Base-by-base conservation (phyloP, 139 green algal species). In the Eudorina sp. region DNA sequence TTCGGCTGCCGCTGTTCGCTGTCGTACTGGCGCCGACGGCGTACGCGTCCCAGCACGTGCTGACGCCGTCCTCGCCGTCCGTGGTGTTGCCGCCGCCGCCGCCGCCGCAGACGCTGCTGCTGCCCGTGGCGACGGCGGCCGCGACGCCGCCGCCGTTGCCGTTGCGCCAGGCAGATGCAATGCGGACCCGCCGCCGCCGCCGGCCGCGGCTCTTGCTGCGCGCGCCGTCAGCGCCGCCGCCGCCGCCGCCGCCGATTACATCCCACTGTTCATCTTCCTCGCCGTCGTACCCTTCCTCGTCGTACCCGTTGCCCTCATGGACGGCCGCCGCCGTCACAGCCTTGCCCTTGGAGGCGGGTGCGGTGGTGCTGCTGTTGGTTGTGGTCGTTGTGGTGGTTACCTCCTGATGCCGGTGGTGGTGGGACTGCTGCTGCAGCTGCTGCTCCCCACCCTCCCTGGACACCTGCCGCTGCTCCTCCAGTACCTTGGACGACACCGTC, bases 231-330 rank as follows among this genome's bases (percentile, higher is more conserved):
- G 5, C 55, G 21, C 55, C 23, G 31, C 4, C 68, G 36, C 36
- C 36, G 19, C 45, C 45, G 25, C 78, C 36, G 55, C 53, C 78
- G 43, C 79, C 79, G 13, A 38, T 41, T n/a, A 58, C 79, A 40
- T 86, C 40, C 79, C 79, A 86, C 3, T 62, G 58, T 9, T 86
- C 79, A 4, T 70, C 77, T 5, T 84, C 77, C 53, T 84, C 75
- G 13, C n/a, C 75, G 3, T n/a, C n/a, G 5, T 53, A 27, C 77
- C 27, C 19, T 4, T 31, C 77, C 23, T 68, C 53, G 21, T 72
- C 74, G 36, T 14, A 9, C n/a, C 14, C 2, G 25, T 72, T 53
- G n/a, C 13, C 34, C 55, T 18, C 53, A n/a, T n/a, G n/a, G n/a
- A n/a, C n/a, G 0, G 36, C 38, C 21, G 13, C 13, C 46, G 53